Evolutionary conservation across 1,139 yeast genomes (phyloP).

Genomic region (Zygoascus meyerae): DNA sequence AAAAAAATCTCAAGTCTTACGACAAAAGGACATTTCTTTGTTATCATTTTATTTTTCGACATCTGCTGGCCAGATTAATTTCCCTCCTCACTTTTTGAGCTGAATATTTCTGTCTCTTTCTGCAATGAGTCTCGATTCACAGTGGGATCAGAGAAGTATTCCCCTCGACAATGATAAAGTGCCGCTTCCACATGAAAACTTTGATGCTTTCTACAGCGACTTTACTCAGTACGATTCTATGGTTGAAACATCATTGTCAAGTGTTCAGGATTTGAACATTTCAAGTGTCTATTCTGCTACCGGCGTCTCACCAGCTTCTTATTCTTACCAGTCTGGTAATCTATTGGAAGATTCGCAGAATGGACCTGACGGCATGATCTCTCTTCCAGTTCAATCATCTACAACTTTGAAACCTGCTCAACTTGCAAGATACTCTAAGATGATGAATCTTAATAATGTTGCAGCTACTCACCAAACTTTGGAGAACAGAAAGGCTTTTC

Average conservation of each 20-base stretch:
- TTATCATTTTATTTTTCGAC: neutral
- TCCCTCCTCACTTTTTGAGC: neutral
- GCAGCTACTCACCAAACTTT: slow-evolving; percentile 18
- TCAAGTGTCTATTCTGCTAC: slow-evolving; percentile 13
- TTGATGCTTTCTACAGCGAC: slow-evolving; percentile 31
- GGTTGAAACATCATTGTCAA: slow-evolving; percentile 24
- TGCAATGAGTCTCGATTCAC: neutral
- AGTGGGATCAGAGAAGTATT: neutral
- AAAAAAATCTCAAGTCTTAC: neutral
- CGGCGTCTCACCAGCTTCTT: neutral
- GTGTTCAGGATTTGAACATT: slow-evolving; percentile 29
- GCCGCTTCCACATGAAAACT: slow-evolving; percentile 31
- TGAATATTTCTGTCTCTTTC: neutral
- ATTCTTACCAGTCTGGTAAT: slow-evolving; percentile 1
- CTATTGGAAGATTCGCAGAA: neutral
- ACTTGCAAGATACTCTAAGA: slow-evolving; percentile 27
- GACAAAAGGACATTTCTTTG: slow-evolving; percentile 2
- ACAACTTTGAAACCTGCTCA: slow-evolving; percentile 6
- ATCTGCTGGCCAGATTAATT: slow-evolving; percentile 10
- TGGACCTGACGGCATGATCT: neutral
- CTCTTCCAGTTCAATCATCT: slow-evolving; percentile 4
- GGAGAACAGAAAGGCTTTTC: slow-evolving; percentile 10
- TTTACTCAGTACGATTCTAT: slow-evolving; percentile 30
- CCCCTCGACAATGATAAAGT: slow-evolving; percentile 8
- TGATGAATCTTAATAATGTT: slow-evolving; percentile 20